Conservation (phyloP, 805 yeast species). For the Starmera quercuum region DNA sequence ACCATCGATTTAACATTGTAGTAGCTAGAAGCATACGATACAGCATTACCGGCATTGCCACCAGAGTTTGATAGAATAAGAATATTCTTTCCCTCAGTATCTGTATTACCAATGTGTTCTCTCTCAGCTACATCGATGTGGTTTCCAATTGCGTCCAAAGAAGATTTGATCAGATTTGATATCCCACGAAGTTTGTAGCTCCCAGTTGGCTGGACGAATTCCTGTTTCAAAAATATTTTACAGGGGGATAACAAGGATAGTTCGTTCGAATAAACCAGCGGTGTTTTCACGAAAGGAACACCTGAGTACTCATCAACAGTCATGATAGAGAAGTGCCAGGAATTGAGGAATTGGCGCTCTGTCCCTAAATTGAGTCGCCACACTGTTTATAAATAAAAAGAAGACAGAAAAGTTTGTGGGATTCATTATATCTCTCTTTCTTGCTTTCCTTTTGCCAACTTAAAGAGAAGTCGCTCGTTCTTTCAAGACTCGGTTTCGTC, state of each 20-base stretch:
- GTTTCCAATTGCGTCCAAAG: constrained; percentile 17
- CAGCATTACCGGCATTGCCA: constrained; percentile 51
- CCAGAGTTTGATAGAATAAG: constrained; percentile 46
- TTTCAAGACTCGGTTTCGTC: no score
- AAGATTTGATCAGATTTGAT: constrained; percentile 35
- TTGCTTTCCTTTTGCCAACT: no score
- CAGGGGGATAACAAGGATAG: constrained; percentile 24
- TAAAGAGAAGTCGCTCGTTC: no score
- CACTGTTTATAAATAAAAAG: no score
- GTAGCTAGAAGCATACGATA: constrained; percentile 37
- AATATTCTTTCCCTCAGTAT: constrained; percentile 20
- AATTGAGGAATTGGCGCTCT: no score
- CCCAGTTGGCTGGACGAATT: constrained; percentile 48
- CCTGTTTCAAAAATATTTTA: constrained; percentile 39
- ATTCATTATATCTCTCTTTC: no score
- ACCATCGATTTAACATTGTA: constrained; percentile 39
- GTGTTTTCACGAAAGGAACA: constrained; percentile 23
- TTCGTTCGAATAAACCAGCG: constrained; percentile 29
- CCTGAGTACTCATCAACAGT: no score
- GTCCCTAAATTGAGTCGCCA: no score
- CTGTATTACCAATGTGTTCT: no score
- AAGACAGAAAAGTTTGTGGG: no score
- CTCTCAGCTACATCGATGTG: no score
- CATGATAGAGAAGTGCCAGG: no score
- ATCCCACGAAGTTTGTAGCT: constrained; percentile 51